Percentiles rank a stretch among this genome's conserved stretches.
Evolutionary conservation across 176 grass and related monocot species (phyloP).

Genomic region (Cymbopogon citratus): DNA sequence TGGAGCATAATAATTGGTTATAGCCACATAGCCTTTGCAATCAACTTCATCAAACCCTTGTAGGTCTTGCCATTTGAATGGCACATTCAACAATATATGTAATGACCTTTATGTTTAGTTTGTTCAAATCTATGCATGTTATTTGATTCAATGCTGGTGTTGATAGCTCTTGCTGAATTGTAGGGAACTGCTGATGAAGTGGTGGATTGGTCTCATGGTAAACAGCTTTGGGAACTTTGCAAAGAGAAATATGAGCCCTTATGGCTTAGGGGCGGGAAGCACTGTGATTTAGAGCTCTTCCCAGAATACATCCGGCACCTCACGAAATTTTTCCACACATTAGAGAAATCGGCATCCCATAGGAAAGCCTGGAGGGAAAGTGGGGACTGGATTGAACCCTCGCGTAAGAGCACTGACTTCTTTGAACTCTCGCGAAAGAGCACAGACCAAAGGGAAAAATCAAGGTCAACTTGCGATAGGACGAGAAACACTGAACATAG

Average conservation of each 20-base stretch:
- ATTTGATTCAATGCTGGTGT: background rate
- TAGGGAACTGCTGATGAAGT: slow-evolving; percentile 92
- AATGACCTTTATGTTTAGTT: background rate
- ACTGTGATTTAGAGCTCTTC: slow-evolving; percentile 85
- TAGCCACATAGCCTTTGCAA: too few species aligned
- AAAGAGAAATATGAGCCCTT: slow-evolving; percentile 89
- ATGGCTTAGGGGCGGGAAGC: slow-evolving; percentile 84
- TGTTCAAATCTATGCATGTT: background rate
- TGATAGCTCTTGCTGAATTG: background rate
- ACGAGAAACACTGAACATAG: slow-evolving; percentile 50
- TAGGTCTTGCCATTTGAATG: background rate
- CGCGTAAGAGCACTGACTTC: slow-evolving; percentile 56
- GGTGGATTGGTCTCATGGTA: slow-evolving; percentile 85
- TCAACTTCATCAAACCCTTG: background rate
- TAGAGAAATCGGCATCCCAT: slow-evolving; percentile 63
- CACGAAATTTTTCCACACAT: slow-evolving; percentile 60
- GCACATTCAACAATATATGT: background rate
- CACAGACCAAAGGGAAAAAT: slow-evolving; percentile 48
- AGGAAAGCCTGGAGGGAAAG: slow-evolving; percentile 56
- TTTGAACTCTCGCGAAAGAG: slow-evolving; percentile 61
- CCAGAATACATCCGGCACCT: slow-evolving; percentile 85
- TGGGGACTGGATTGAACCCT: slow-evolving; percentile 52
- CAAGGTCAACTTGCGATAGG: slow-evolving; percentile 50
- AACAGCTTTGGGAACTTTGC: slow-evolving; percentile 81
- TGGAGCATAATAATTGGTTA: too few species aligned